Conservation (phyloP, 2,329 filamentous ascomycete species). For the Uncinocarpus reesii region DNA sequence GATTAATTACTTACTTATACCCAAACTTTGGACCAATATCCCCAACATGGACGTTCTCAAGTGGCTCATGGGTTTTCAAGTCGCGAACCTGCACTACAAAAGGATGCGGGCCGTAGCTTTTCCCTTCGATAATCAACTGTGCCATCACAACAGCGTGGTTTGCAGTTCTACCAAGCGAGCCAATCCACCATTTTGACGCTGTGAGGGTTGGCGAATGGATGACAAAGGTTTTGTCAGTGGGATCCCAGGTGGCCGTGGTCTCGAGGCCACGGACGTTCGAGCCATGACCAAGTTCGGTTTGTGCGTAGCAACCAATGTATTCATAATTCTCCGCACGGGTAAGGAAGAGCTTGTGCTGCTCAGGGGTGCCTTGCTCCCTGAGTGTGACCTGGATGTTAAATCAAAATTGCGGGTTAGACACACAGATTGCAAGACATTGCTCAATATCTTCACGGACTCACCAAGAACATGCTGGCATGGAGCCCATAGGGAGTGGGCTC, state of each 20-base stretch:
- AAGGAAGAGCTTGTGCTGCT: constrained; percentile 64
- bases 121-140: constrained; percentile 59
- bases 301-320: constrained; percentile 68
- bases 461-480: constrained; percentile 60
- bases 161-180: constrained; percentile 62
- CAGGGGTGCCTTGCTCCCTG: constrained; percentile 59
- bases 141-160: constrained; percentile 73
- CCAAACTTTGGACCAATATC: constrained; percentile 74
- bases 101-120: constrained; percentile 62
- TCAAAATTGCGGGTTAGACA: background rate
- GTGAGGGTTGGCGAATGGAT: constrained; percentile 65
- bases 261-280: constrained; percentile 65
- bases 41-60: constrained; percentile 62
- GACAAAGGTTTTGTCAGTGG: constrained; percentile 61
- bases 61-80: constrained; percentile 56
- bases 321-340: constrained; percentile 59
- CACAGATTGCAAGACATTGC: background rate
- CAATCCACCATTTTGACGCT: constrained; percentile 77
- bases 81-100: constrained; percentile 68
- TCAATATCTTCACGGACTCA: constrained; percentile 31
- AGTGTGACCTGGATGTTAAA: constrained; percentile 53
- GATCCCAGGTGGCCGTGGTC: constrained; percentile 64
- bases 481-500: constrained; percentile 66
- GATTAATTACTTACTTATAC: constrained; percentile 45
- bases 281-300: constrained; percentile 70